Evolutionary conservation across 164 flowering plant genomes (phyloP), one percentile per base, ranked within the genome.

Genomic region (Piper longum): DNA sequence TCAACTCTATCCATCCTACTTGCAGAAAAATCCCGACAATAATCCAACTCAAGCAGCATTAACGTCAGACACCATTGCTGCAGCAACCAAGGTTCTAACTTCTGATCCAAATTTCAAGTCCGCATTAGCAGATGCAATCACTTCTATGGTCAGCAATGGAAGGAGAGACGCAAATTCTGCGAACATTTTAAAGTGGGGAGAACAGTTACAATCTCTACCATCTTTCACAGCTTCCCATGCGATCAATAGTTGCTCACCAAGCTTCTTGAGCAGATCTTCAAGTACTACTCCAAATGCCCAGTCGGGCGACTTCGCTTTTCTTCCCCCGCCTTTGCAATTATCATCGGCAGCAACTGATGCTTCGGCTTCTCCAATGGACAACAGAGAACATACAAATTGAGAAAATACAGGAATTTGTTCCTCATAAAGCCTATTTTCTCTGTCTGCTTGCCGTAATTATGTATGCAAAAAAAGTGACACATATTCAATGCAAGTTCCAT

Each of bases 21-120:
- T 9, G 36, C 57, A 26, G 36, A 54, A 52, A 45, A n/a, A n/a
- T n/a, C n/a, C 12, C 61, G 4, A 18, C 67, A 43, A 41, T 40
- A 18, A 59, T 43, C 56, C 66, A 45, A 57, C 69, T 4, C 69
- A 71, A 39, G 71, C 65, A 62, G 16, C 70, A 2, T 52, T 71
- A 39, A 26, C 36, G 36, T 59, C 73, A 2, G 87, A 80, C 1
- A 66, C 81, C 0, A 73, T 91, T 60, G 88, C 83, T 0, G 95
- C 95, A 3, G 92, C 96, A 4, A 85, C 91, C 0, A 91, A 87
- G 73, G 98, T 83, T 4, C 80, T 92, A 62, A 80, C 96, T 16
- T 76, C 91, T 0, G 89, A 92, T 75, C 96, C 98, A 1, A 85
- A 72, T 72, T 89, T 92, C 69, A 88, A 80, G 52, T 80, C 95